Base-by-base conservation (phyloP, 441 rosid species). In the Gossypium laxum region DNA sequence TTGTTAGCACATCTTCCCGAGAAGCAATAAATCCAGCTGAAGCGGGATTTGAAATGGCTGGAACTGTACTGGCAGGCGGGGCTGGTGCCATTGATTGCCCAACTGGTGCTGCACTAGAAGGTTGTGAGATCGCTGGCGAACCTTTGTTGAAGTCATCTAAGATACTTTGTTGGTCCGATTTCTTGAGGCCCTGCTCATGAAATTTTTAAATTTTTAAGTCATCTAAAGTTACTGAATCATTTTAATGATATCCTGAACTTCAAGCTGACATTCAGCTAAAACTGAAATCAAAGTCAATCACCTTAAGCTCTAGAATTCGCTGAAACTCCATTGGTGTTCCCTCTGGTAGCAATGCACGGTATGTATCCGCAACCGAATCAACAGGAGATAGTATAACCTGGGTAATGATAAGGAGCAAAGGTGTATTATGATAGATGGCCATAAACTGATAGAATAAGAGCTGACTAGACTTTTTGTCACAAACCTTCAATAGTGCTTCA, bases 271-370 rank as follows among this genome's bases (percentile, higher is more conserved):
- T 57, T 57, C 62, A 57, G 10, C 8, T 57, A 24, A 11, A 24
- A 26, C 38, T 26, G 38, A 58, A 59, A 59, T 14, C 18, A 59
- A 26, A 5, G 12, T 11, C 47, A 68, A 52, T 57, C 48, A 92
- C 98, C 97, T 94, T 92, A 14, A 94, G 98, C 82, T 94, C 99
- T 79, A 94, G 82, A 72, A 94, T 91, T 17, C 97, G 97, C 87
- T 90, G 99, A 77, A 94, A 94, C 84, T 94, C 98, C 96, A 92
- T 90, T 15, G 90, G 92, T 1, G 98, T 92, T 81, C 99, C 99
- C 81, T 94, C 99, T 2, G 98, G 98, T 72, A 94, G 85, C 80
- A 94, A 82, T 61, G 99, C 99, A 67, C 94, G 90, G 60, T 94
- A 92, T 43, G 99, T 94, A 78, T 92, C 99, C 5, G 97, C 97